phyloP scores from a whole-genome alignment of 2,329 filamentous ascomycete species.

The Fusarium stilboides region DNA sequence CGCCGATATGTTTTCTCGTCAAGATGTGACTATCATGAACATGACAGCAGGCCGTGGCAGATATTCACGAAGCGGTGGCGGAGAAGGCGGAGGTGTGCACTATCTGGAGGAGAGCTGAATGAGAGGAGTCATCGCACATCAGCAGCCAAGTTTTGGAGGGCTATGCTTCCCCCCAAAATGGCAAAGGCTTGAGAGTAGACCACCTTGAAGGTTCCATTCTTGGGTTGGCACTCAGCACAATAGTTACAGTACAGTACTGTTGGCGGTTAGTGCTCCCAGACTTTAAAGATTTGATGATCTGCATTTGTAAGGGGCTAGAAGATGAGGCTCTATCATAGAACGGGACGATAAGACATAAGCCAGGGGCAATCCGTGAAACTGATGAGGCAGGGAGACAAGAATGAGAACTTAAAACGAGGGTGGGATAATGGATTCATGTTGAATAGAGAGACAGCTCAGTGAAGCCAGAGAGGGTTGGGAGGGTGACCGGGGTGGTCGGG shows the following conservation, averaged over 20 bases:
- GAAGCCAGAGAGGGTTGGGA: constrained; percentile 44
- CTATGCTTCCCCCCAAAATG: constrained; percentile 33
- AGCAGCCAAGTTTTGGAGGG: constrained; percentile 40
- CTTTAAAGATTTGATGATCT: constrained; percentile 16
- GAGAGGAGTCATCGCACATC: constrained; percentile 48
- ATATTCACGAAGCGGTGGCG: constrained; percentile 39
- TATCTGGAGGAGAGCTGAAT: constrained; percentile 31
- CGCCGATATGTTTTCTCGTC: constrained; percentile 10
- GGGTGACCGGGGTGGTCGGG: constrained; percentile 45
- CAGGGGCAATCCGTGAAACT: constrained; percentile 7
- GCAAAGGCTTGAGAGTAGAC: constrained; percentile 33
- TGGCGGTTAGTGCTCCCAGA: constrained; percentile 14
- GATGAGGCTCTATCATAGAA: background rate
- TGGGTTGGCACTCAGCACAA: constrained; percentile 7
- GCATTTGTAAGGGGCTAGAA: background rate
- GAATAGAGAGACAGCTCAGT: constrained; percentile 33
- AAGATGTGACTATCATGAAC: constrained; percentile 28
- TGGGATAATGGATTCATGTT: constrained; percentile 29
- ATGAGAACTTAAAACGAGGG: constrained; percentile 30
- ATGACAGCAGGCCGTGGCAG: constrained; percentile 24
- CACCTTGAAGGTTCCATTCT: constrained; percentile 18
- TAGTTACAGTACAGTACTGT: background rate
- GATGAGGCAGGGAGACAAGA: constrained; percentile 8
- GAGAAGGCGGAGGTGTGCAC: constrained; percentile 45
- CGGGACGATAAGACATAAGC: background rate